Evolutionary conservation across 345 rosid species (phyloP), one percentile per base, ranked within the genome.

Genomic region (Ricinus communis): DNA sequence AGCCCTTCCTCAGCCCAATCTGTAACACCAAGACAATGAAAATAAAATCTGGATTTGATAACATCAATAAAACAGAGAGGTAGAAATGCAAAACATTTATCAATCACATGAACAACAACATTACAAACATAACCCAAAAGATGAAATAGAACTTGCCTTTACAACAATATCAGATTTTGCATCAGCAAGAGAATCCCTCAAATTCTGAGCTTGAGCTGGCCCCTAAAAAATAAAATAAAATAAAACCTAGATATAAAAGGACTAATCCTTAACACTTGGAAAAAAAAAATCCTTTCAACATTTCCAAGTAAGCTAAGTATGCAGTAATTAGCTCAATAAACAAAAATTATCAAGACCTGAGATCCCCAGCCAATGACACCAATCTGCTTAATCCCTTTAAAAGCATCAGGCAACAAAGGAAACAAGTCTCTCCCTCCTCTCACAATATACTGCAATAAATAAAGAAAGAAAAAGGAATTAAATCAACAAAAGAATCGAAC

Each of bases 301-400:
- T 18, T 30, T 14, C 6, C 5, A 27, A 56, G 36, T 5, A 25
- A 25, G 30, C 31, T 4, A 14, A 56, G 0, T 56, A 21, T 2
- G 8, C 62, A 43, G 38, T 1, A 66, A 36, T 33, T 31, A 52
- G 58, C 46, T 65, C 13, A 30, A 22, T 22, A 41, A 40, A 11
- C 11, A 27, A 43, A 16, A 54, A 28, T 5, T 14, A 43, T n/a
- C n/a, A n/a, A n/a, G n/a, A 91, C 96, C 93, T 93, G 97, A 28
- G 98, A 93, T 13, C 98, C 98, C 98, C 94, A 93, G 13, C 97
- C 98, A 58, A 93, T 87, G 8, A 93, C 96, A 45, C 97, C 98
- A 66, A 93, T 93, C 83, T 93, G 97, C 85, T 88, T 87, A 75
- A 93, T 79, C 40, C 98, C 97, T 73, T 87, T 91, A 73, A 93